Percentiles rank a stretch among this genome's conserved stretches.
Evolutionary conservation across 441 rosid species (phyloP).

Genomic region (Theobroma grandiflorum): DNA sequence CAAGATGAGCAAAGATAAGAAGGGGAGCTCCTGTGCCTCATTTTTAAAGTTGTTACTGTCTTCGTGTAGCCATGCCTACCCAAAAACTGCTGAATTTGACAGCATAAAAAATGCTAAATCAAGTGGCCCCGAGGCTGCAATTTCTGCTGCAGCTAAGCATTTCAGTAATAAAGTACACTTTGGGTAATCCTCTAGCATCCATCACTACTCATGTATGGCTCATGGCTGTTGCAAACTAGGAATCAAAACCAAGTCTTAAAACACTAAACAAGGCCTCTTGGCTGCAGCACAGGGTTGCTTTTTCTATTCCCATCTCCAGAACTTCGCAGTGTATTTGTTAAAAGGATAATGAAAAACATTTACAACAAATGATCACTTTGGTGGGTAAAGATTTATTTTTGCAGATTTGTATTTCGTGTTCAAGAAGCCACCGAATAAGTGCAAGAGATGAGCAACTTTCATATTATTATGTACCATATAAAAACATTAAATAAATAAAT

Average conservation of each 20-base stretch:
- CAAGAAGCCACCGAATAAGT: background rate
- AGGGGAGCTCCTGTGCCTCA: conserved; percentile 1
- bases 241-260: no score
- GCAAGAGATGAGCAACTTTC: no score
- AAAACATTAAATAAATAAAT: no score
- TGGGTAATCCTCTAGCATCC: conserved; percentile 21
- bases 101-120: background rate
- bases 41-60: conserved; percentile 18
- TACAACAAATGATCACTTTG: background rate
- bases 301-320: no score
- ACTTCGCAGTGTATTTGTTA: background rate
- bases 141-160: conserved; percentile 46
- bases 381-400: background rate
- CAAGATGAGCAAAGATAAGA: conserved; percentile 30
- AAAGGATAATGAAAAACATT: background rate
- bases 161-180: conserved; percentile 45
- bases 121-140: conserved; percentile 28
- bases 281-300: no score
- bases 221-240: no score
- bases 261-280: no score
- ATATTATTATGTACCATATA: no score
- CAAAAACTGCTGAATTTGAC: background rate
- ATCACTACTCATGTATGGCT: background rate
- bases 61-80: conserved; percentile 5
- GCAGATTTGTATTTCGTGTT: background rate